These are phyloP conservation scores for Apiospora aurea DNA, from an alignment of 2,329 filamentous ascomycete species.

Conservation along the genomic window DNA sequence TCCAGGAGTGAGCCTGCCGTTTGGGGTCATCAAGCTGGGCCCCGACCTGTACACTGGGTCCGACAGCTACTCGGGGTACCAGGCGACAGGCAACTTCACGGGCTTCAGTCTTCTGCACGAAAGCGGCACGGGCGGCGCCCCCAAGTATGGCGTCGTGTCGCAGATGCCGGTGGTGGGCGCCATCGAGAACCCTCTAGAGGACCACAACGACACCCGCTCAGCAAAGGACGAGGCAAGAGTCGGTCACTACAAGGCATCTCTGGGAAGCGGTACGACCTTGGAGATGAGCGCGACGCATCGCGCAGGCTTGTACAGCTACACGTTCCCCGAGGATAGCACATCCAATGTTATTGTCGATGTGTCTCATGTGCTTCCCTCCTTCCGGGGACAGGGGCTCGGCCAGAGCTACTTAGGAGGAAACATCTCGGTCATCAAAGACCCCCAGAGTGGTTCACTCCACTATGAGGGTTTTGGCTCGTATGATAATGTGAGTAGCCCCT, in stretches of 20 bases:
- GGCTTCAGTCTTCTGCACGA: constrained; percentile 72
- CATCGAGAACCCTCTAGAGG: constrained; percentile 60
- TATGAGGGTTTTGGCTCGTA: constrained; percentile 69
- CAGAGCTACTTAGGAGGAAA: constrained; percentile 69
- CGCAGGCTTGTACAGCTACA: constrained; percentile 67
- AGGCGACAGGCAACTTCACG: constrained; percentile 58
- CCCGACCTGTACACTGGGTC: constrained; percentile 56
- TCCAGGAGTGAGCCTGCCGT: constrained; percentile 54
- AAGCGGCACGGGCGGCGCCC: constrained; percentile 70
- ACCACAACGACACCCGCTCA: constrained; percentile 62
- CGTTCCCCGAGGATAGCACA: constrained; percentile 53
- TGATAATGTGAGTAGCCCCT: constrained; percentile 56
- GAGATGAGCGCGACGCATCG: constrained; percentile 64
- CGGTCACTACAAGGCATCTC: constrained; percentile 66
- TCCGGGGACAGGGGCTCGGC: constrained; percentile 64
- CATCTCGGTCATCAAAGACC: constrained; percentile 55
- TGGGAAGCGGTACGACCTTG: constrained; percentile 62
- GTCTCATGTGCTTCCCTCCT: constrained; percentile 70
- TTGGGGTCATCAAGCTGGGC: constrained; percentile 58
- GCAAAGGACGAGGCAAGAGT: constrained; percentile 59
- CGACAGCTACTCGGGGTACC: constrained; percentile 62
- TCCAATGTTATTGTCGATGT: constrained; percentile 67
- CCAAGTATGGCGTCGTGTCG: constrained; percentile 72
- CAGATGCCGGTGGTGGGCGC: constrained; percentile 62
- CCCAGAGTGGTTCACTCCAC: constrained; percentile 39